Percentiles rank a stretch among this genome's conserved stretches.
These are phyloP conservation scores for Panaeolus cyanescens DNA, from an alignment of 768 basidiomycete species.

Conservation along the genomic window DNA sequence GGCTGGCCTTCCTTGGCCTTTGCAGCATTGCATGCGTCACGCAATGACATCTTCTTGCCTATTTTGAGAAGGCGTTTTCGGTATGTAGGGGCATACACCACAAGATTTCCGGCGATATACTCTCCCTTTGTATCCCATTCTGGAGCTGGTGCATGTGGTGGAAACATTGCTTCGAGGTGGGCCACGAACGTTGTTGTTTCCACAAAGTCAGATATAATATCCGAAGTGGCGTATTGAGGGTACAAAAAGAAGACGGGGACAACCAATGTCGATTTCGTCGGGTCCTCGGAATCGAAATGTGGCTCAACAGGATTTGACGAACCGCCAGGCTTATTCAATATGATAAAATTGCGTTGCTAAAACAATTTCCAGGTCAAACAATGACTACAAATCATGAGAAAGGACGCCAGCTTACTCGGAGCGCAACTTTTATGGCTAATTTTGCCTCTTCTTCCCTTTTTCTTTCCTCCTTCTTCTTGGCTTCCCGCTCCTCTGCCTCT, in stretches of 20 bases:
- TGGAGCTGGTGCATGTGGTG: conserved; percentile 62
- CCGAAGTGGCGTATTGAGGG: conserved; percentile 86
- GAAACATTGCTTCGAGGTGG: conserved; percentile 84
- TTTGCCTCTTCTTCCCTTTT: conserved; percentile 54
- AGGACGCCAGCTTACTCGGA: conserved; percentile 51
- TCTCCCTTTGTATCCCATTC: conserved; percentile 76
- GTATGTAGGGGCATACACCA: conserved; percentile 83
- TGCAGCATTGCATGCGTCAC: conserved; percentile 70
- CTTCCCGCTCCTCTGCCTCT: conserved; percentile 52
- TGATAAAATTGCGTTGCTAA: conserved; percentile 76
- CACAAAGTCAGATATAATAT: conserved; percentile 83
- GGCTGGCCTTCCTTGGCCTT: conserved; percentile 59
- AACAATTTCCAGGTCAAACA: conserved; percentile 7
- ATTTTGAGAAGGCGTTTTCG: conserved; percentile 82
- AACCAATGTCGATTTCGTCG: conserved; percentile 60
- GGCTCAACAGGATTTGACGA: conserved; percentile 61
- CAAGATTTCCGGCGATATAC: conserved; percentile 64
- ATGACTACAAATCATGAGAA: neutral
- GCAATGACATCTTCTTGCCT: conserved; percentile 86
- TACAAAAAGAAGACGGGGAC: conserved; percentile 93
- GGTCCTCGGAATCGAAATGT: conserved; percentile 67
- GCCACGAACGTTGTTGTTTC: conserved; percentile 83
- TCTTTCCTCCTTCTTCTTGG: conserved; percentile 49
- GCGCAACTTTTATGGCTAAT: conserved; percentile 54
- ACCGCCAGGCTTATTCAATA: conserved; percentile 51